These are phyloP conservation scores for Globisporangium nagaii DNA, from an alignment of 352 stramenopile genomes.

Conservation along the genomic window DNA sequence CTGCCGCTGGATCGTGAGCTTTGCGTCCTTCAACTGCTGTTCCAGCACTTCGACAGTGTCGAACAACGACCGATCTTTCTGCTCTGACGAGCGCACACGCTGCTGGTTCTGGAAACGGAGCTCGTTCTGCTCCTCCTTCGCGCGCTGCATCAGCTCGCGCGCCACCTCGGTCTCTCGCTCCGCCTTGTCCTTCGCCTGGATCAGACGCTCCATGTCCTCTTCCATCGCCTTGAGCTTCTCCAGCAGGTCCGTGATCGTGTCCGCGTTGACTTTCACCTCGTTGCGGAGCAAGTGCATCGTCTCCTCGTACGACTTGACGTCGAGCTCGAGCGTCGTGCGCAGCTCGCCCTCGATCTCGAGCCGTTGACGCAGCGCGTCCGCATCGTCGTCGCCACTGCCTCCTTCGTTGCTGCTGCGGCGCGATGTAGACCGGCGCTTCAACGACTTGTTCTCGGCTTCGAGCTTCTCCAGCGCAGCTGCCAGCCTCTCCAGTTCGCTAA, in stretches of 20 bases:
- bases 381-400: not conserved
- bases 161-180: constrained; percentile 33
- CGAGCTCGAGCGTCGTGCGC: constrained; percentile 42
- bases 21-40: constrained; percentile 22
- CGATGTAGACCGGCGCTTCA: constrained; percentile 1
- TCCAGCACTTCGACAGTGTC: constrained; percentile 33
- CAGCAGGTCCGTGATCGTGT: constrained; percentile 25
- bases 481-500: constrained; percentile 5
- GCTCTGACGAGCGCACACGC: constrained; percentile 33
- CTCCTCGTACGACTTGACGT: constrained; percentile 68
- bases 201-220: constrained; percentile 14
- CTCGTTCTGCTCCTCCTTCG: constrained; percentile 52
- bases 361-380: constrained; percentile 22
- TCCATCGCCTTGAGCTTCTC: constrained; percentile 37
- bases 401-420: not conserved
- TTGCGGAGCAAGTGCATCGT: constrained; percentile 41
- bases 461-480: constrained; percentile 1
- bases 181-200: constrained; percentile 17
- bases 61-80: constrained; percentile 27
- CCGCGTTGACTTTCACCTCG: constrained; percentile 45
- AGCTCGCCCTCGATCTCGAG: constrained; percentile 33
- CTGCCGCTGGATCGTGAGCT: constrained; percentile 8
- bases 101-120: constrained; percentile 58
- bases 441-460: constrained; percentile 3
- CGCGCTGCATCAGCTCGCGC: constrained; percentile 20